Base-by-base conservation (phyloP, 163 green algal genomes). In the Trebouxiophyceae sp. region DNA sequence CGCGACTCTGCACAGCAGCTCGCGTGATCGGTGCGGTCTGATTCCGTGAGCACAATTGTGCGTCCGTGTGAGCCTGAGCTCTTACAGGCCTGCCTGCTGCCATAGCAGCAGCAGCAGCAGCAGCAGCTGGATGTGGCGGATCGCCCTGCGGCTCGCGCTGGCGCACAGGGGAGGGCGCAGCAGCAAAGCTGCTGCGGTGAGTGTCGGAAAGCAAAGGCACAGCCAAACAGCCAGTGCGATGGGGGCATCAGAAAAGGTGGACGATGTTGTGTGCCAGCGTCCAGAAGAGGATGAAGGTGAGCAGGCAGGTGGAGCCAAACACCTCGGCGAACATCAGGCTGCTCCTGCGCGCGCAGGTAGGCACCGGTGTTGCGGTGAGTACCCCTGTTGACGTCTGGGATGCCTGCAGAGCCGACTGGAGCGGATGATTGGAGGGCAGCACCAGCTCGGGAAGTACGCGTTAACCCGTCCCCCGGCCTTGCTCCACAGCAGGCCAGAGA, bases 261-360 rank as follows among this genome's bases (percentile, higher is more conserved):
- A 79, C 59, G 29, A 80, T 70, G 56, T 85, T 87, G 65, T 84
- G 70, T 7, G 67, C 61, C 8, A 87, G 19, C 16, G 81, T 87
- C 81, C 81, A 87, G 45, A 86, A 84, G 1, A 87, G 61, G 27
- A 87, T 77, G 54, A 87, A 87, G 0, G 81, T 87, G n/a, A 87
- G 58, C 1, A 87, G 57, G 58, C 80, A 68, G 8, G 70, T 79
- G 27, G 72, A 73, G 19, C 69, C 75, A 2, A 82, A 54, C 3
- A 86, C 45, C 20, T 77, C 63, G 23, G 56, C 62, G 16, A 71
- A 31, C n/a, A 70, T 69, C 23, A 78, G 7, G 2, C 27, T 45
- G 1, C n/a, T 56, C 27, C 66, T 81, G 65, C 65, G 56, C 29
- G 16, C 27, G 19, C 30, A 30, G 56, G 56, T 12, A 62, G 12